phyloP scores from a whole-genome alignment of 2,329 filamentous ascomycete genomes.

The Nemania sp. region DNA sequence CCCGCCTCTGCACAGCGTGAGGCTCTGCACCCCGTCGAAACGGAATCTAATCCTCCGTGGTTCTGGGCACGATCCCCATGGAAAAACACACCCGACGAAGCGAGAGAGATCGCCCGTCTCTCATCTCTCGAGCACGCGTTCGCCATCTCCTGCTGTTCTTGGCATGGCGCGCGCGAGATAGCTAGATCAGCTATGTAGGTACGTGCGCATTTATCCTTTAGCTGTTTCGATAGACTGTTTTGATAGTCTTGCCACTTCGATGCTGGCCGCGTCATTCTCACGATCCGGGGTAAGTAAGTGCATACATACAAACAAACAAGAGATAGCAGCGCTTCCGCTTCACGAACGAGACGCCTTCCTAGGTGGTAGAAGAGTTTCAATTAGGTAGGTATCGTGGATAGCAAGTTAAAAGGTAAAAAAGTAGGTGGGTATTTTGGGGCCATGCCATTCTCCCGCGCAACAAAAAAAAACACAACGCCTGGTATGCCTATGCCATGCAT shows the following conservation, averaged over 20 bases:
- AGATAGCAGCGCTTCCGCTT: too few species aligned
- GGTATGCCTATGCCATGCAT: slow-evolving; percentile 22
- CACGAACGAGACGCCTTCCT: not conserved
- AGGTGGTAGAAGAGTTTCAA: slow-evolving; percentile 6
- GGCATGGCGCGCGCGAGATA: not conserved
- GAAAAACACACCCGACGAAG: not conserved
- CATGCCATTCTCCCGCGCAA: too few species aligned
- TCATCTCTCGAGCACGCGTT: not conserved
- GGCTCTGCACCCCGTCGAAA: slow-evolving; percentile 14
- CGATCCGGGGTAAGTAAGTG: too few species aligned
- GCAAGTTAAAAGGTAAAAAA: slow-evolving; percentile 3
- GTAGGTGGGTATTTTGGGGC: slow-evolving; percentile 23
- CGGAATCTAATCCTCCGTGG: slow-evolving; percentile 24
- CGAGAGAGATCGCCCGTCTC: too few species aligned
- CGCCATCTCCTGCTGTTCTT: not conserved
- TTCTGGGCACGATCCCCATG: not conserved
- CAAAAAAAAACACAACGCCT: slow-evolving; percentile 20
- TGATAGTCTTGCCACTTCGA: too few species aligned
- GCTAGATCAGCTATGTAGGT: too few species aligned
- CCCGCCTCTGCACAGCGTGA: slow-evolving; percentile 20
- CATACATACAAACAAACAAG: not conserved
- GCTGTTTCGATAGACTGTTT: too few species aligned
- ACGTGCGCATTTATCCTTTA: too few species aligned
- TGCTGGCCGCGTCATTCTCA: too few species aligned
- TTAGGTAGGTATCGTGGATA: slow-evolving; percentile 18